Base-by-base conservation (phyloP, 139 green algal species). In the Eudorina sp. region DNA sequence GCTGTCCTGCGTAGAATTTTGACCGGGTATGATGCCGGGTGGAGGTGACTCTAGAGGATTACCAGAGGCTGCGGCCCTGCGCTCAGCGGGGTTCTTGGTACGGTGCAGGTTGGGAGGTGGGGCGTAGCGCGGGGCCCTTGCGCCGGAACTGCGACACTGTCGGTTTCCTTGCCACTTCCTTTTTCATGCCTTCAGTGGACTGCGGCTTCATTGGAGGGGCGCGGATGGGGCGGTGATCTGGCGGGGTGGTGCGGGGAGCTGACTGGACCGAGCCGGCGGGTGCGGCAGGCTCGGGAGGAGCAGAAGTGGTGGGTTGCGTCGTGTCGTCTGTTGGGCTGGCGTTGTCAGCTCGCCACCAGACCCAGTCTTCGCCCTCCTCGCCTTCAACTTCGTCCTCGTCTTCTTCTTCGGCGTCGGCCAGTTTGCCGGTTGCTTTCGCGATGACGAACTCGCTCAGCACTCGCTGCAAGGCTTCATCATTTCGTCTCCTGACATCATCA, bases 361-460 rank as follows among this genome's bases (percentile, higher is more conserved):
- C 81, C 81, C 81, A 87, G 81, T 87, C 81, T 25, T 69, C 64
- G 21, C 81, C 81, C 81, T 87, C 81, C n/a, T 53, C 81, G 45
- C 81, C 81, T 68, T 87, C 62, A 9, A 78, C 6, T 27, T 86
- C 80, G 16, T 86, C 80, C 27, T 87, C 81, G 9, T 87, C 81
- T 0, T 87, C 81, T 31, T 79, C 62, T 8, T 79, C 81, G 3
- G 41, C 64, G 9, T 64, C 46, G 7, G 53, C 46, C 23, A 87
- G 27, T 3, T 53, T 29, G 31, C 81, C 81, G 0, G 62, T 4
- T 9, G 43, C 62, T 23, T 87, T 87, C 13, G 66, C 64, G 0
- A n/a, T 8, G 6, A 45, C 45, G 34, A 87, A 87, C 2, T 78
- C 45, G 34, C 31, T 45, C 0, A 87, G 43, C n/a, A 87, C 64